Evolutionary conservation across 148 eudicot genomes (phyloP), one percentile per base, ranked within the genome.

Genomic region (Dysphania ambrosioides): DNA sequence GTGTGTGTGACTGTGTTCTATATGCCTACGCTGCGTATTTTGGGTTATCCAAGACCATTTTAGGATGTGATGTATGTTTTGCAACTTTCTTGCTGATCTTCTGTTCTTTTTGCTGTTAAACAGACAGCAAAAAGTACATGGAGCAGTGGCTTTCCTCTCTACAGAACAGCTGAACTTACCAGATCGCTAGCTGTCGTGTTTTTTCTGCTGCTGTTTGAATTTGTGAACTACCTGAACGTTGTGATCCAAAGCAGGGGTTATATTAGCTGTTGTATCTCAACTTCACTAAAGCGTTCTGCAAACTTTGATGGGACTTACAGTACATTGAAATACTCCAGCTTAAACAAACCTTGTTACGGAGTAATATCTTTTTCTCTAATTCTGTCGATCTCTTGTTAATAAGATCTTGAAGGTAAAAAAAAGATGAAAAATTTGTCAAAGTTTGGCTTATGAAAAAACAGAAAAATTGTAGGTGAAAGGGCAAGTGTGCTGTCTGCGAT

Each of bases 81-180:
- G 3, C 8, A 8, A 2, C n/a, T 26, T 71, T 6, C 55, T 11
- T 34, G 24, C 58, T 51, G 63, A 56, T 34, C 35, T n/a, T 58
- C 6, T 69, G 16, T 61, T 30, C 5, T 11, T 19, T 30, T 13
- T 21, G 0, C 49, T 42, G 11, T 26, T 63, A 49, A n/a, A 75
- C 85, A 86, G 89, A 84, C 31, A 66, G 78, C 72, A 85, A 84
- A 73, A 82, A 81, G 78, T 84, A 71, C 69, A 75, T 85, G 82
- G 91, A 88, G 68, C 88, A 81, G 67, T 90, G 91, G 95, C 86
- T 90, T 51, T 86, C 89, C 61, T 83, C 88, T 65, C 87, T 90
- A 55, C 86, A 71, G 59, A 79, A 62, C 78, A 61, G 56, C 84
- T 84, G 84, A 89, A 34, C 13, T 55, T 53, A 56, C 47, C 32